Conservation (phyloP, 805 yeast species). For the Wickerhamomyces subpelliculosus region DNA sequence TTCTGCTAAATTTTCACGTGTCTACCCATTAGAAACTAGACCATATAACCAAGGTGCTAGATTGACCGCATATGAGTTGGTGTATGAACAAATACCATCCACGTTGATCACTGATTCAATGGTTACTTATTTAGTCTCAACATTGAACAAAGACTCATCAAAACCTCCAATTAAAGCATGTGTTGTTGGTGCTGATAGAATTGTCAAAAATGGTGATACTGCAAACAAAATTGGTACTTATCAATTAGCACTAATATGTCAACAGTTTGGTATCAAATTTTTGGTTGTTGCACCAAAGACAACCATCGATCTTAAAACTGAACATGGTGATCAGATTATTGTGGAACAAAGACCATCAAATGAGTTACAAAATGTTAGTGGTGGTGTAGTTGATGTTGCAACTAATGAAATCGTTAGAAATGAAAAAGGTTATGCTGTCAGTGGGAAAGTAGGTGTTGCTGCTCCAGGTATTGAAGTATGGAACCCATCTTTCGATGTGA, state of each 20-base stretch:
- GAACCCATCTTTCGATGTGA: conserved; percentile 96
- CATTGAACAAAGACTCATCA: conserved; percentile 23
- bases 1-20: conserved; percentile 53
- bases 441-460: conserved; percentile 65
- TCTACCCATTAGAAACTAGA: conserved; percentile 87
- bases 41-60: conserved; percentile 97
- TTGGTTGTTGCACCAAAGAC: conserved; percentile 95
- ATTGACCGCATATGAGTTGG: conserved; percentile 84
- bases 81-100: conserved; percentile 80
- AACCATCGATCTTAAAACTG: conserved; percentile 68
- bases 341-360: conserved; percentile 83
- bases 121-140: conserved; percentile 69
- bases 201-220: conserved; percentile 47
- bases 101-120: conserved; percentile 87
- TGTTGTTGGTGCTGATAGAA: conserved; percentile 66
- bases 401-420: conserved; percentile 22
- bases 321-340: conserved; percentile 64
- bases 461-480: conserved; percentile 82
- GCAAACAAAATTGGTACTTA: conserved; percentile 96
- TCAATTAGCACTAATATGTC: conserved; percentile 73
- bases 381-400: conserved; percentile 41
- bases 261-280: conserved; percentile 63
- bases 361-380: conserved; percentile 74
- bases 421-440: conserved; percentile 23
- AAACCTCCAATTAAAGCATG: conserved; percentile 74